phyloP scores from a whole-genome alignment of 352 stramenopile genomes.

The Halophytophthora batemanensis region DNA sequence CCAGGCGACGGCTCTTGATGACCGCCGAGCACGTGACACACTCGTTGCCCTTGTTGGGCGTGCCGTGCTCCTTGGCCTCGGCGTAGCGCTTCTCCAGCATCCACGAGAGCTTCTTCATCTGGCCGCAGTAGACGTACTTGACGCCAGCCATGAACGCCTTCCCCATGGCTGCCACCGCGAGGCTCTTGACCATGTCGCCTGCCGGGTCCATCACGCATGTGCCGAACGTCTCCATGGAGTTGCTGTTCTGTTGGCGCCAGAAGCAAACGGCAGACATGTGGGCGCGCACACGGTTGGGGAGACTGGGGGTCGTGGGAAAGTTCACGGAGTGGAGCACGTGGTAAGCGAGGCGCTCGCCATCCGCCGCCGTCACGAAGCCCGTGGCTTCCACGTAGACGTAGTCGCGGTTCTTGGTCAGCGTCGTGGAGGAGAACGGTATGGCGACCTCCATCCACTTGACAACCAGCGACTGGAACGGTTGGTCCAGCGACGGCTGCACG shows the following conservation, averaged over 20 bases:
- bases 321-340: conserved; percentile 52
- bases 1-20: too few species aligned
- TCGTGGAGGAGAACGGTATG: conserved; percentile 25
- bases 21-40: conserved; percentile 12
- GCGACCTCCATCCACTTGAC: conserved; percentile 33
- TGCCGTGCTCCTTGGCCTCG: conserved; percentile 4
- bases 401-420: conserved; percentile 32
- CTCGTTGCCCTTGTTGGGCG: conserved; percentile 6
- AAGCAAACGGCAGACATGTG: conserved; percentile 30
- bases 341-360: conserved; percentile 35
- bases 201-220: conserved; percentile 19
- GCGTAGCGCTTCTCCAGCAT: conserved; percentile 9
- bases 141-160: conserved; percentile 21
- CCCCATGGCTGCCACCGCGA: conserved; percentile 16
- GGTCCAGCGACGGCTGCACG: conserved; percentile 26
- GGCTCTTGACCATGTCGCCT: conserved; percentile 3
- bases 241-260: conserved; percentile 21
- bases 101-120: conserved; percentile 16
- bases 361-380: conserved; percentile 17
- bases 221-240: conserved; percentile 19
- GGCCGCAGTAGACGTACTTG: conserved; percentile 5
- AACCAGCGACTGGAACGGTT: conserved; percentile 28
- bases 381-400: conserved; percentile 45
- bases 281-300: conserved; percentile 24
- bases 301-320: conserved; percentile 18